Percentiles rank a stretch among this genome's conserved stretches.
phyloP scores from a whole-genome alignment of 768 basidiomycete genomes.

The Rhizopogon sp. region DNA sequence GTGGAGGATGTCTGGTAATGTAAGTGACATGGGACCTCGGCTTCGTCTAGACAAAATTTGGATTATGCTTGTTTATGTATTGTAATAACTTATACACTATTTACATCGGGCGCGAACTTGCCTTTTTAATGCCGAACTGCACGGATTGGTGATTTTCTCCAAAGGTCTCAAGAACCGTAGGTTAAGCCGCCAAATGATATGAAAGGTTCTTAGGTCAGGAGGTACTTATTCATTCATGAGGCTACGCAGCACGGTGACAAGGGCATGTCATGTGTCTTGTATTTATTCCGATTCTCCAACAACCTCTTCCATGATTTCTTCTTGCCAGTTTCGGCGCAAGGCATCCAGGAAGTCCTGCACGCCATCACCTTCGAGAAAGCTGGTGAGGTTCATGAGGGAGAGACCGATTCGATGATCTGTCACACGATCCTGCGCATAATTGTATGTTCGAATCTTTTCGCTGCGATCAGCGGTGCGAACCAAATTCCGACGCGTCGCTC shows the following conservation, averaged over 20 bases:
- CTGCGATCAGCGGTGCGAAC: slow-evolving; percentile 82
- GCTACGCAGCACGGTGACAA: neutral
- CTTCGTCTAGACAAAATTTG: neutral
- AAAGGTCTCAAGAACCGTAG: too few species aligned
- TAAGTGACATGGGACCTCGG: slow-evolving; percentile 9
- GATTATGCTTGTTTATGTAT: too few species aligned
- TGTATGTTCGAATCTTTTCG: slow-evolving; percentile 96
- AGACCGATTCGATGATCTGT: slow-evolving; percentile 90
- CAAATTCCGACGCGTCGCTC: slow-evolving; percentile 65
- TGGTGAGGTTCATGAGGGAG: slow-evolving; percentile 60
- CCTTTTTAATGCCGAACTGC: neutral
- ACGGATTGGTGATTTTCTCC: neutral
- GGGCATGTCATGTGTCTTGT: neutral
- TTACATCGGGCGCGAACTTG: neutral
- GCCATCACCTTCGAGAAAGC: slow-evolving; percentile 64
- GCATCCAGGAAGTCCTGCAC: slow-evolving; percentile 54
- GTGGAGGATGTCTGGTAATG: slow-evolving; percentile 36
- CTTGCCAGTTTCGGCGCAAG: slow-evolving; percentile 51
- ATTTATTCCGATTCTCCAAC: slow-evolving; percentile 19
- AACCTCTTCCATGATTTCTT: slow-evolving; percentile 50
- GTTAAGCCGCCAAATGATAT: too few species aligned
- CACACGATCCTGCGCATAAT: slow-evolving; percentile 88
- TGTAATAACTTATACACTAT: neutral
- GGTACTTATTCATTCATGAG: neutral
- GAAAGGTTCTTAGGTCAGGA: neutral